Conservation (phyloP, 2,329 filamentous ascomycete species). For the Neofusicoccum sp. region DNA sequence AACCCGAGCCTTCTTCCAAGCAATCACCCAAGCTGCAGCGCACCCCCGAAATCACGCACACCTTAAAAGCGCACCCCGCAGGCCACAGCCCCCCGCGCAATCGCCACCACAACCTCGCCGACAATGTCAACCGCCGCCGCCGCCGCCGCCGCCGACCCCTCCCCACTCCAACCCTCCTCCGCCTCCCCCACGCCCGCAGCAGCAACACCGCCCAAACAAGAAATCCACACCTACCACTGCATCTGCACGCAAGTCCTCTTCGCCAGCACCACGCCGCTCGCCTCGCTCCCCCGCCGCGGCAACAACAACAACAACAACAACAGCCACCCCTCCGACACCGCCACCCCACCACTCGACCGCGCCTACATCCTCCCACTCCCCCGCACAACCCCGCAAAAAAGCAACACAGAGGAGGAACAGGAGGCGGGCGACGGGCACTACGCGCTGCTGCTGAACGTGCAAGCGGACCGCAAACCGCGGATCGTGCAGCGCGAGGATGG, state of each 20-base stretch:
- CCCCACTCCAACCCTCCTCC: conserved; percentile 29
- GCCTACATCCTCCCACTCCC: conserved; percentile 58
- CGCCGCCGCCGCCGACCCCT: conserved; percentile 4
- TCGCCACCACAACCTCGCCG: not conserved
- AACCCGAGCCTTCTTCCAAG: not conserved
- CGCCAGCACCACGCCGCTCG: conserved; percentile 55
- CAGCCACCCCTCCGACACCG: not conserved
- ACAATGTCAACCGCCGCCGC: not conserved
- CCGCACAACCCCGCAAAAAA: conserved; percentile 21
- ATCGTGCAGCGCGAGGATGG: conserved; percentile 59
- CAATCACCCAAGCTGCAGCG: not conserved
- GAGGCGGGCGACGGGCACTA: conserved; percentile 35
- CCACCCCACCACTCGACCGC: conserved; percentile 45
- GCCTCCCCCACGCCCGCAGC: conserved; percentile 19
- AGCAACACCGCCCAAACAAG: conserved; percentile 21
- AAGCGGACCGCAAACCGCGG: conserved; percentile 48
- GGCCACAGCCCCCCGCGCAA: too few species aligned
- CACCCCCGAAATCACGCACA: not conserved
- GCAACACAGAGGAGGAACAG: not conserved
- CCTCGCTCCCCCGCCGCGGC: conserved; percentile 52
- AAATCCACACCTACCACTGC: conserved; percentile 62
- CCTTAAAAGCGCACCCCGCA: not conserved
- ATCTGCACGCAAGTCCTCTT: conserved; percentile 65
- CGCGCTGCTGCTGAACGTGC: conserved; percentile 52
- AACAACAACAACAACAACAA: too few species aligned